Base-by-base conservation (phyloP, 129 eudicot genomes). In the Silybum marianum region DNA sequence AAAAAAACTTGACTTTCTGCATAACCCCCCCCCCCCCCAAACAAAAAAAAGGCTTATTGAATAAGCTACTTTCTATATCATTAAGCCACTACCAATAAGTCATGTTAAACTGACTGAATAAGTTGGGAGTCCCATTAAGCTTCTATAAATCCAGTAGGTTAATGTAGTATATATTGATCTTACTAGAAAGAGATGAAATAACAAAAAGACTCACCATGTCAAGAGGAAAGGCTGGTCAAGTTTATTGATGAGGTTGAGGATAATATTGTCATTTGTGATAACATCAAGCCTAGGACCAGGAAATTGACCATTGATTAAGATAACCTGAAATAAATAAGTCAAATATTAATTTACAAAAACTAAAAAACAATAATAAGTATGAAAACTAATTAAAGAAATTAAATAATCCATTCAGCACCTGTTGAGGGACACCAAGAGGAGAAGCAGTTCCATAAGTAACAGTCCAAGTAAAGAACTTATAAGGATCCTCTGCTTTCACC, bases 231-330 rank as follows among this genome's bases (percentile, higher is more conserved):
- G 97, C 73, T 89, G 81, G 85, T 96, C 97, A 36, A 96, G 79
- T 82, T 96, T 91, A 77, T 96, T 96, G 77, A 87, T 16, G 68
- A 96, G 86, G 79, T 89, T 88, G 70, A 96, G 83, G 79, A 93
- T 62, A 13, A 93, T 85, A 82, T 96, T 96, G 78, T 96, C 97
- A 80, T 96, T 96, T 28, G 99, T 93, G 51, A 88, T 92, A 73
- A 86, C 74, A 85, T 93, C 95, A 77, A 96, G 91, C 11, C 68
- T 85, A 22, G 99, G 99, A 74, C 98, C 99, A 76, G 99, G 98
- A 78, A 96, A 96, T 69, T 93, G 98, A 36, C 98, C 99, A 84
- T 96, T 96, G 78, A 96, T 91, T 67, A 93, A 97, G 46, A 95
- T 95, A 7, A 88, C 93, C 99, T 95, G 79, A 68, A 89, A 83